Conservation (phyloP, 2,329 filamentous ascomycete species). For the Aspergillus persii region DNA sequence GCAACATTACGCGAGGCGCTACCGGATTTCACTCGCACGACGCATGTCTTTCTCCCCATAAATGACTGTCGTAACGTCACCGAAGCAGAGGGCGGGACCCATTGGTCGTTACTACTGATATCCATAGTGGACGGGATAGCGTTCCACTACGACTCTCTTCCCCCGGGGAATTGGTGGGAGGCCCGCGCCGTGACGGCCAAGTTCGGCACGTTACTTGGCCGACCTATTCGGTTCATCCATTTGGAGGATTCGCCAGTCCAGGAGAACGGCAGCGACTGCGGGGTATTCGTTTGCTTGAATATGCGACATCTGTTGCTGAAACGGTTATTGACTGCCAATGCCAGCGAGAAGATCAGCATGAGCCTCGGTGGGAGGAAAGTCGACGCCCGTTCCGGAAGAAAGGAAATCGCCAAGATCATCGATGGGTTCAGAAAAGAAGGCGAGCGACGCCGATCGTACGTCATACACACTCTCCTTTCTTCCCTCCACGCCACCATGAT, state of each 20-base stretch:
- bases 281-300: conserved; percentile 90
- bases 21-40: conserved; percentile 74
- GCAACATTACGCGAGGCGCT: conserved; percentile 64
- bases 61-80: conserved; percentile 79
- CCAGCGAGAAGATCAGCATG: conserved; percentile 88
- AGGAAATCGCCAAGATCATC: conserved; percentile 89
- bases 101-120: conserved; percentile 93
- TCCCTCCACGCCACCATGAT: not conserved
- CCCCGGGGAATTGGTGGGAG: conserved; percentile 70
- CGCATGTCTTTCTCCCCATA: conserved; percentile 93
- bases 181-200: conserved; percentile 68
- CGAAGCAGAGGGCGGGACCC: conserved; percentile 82
- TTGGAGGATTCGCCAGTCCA: conserved; percentile 86
- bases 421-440: conserved; percentile 84
- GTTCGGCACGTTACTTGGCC: conserved; percentile 66
- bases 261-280: conserved; percentile 89
- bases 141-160: conserved; percentile 93
- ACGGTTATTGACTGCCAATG: conserved; percentile 73
- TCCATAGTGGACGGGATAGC: conserved; percentile 83
- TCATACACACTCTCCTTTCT: conserved; percentile 21
- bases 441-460: conserved; percentile 77
- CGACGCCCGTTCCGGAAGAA: conserved; percentile 74
- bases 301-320: conserved; percentile 94
- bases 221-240: conserved; percentile 69
- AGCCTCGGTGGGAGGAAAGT: conserved; percentile 82